phyloP scores from a whole-genome alignment of 768 basidiomycete genomes.

The Mycena filopes region DNA sequence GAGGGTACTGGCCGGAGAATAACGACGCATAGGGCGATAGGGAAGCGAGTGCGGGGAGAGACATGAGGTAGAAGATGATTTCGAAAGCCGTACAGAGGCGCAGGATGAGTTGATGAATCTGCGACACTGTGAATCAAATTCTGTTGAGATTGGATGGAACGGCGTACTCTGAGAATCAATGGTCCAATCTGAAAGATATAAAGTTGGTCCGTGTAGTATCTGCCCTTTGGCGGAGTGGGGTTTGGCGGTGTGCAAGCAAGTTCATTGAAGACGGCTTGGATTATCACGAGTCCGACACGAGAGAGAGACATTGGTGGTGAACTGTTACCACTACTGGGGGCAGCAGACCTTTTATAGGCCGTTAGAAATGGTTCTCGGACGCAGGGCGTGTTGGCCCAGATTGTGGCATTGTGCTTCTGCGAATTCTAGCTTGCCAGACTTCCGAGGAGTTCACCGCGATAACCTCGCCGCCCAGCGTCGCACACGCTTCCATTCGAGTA shows the following conservation, averaged over 20 bases:
- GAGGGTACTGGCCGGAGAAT: constrained; percentile 39
- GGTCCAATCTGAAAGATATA: constrained; percentile 67
- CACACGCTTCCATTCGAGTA: neutral
- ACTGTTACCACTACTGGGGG: neutral
- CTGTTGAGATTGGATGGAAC: constrained; percentile 69
- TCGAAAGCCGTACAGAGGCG: constrained; percentile 65
- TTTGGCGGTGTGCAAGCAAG: constrained; percentile 68
- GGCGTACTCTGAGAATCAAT: constrained; percentile 57
- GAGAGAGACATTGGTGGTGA: constrained; percentile 55
- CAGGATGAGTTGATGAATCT: constrained; percentile 62
- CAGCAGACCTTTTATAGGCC: constrained; percentile 1
- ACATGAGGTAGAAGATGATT: constrained; percentile 52
- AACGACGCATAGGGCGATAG: constrained; percentile 45
- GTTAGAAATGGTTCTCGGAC: neutral
- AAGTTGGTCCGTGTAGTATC: constrained; percentile 65
- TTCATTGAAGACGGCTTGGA: constrained; percentile 63
- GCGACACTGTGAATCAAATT: no score
- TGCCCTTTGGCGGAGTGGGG: constrained; percentile 58
- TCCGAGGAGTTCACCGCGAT: constrained; percentile 12
- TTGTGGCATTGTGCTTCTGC: constrained; percentile 9
- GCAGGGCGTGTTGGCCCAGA: neutral
- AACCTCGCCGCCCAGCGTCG: no score
- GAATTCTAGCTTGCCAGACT: constrained; percentile 11
- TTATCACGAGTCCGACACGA: constrained; percentile 57
- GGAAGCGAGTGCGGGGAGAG: constrained; percentile 43